These are phyloP conservation scores for Nigrospora osmanthi DNA, from an alignment of 2,329 filamentous ascomycete species.

Conservation along the genomic window DNA sequence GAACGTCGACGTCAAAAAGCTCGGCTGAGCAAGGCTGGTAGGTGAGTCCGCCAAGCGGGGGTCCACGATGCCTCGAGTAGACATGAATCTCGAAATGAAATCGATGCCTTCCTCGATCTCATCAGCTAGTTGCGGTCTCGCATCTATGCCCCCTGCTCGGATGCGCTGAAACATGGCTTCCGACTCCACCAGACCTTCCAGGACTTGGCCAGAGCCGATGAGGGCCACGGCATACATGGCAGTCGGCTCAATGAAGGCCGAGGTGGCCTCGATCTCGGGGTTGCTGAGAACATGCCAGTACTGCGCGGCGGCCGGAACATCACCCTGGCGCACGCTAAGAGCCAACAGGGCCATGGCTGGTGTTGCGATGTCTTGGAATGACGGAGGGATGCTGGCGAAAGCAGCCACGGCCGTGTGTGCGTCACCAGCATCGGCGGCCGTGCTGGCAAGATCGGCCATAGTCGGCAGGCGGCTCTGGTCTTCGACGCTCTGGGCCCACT, in stretches of 20 bases:
- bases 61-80: constrained; percentile 44
- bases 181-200: constrained; percentile 72
- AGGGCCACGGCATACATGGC: constrained; percentile 87
- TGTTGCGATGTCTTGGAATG: constrained; percentile 39
- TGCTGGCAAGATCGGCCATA: constrained; percentile 65
- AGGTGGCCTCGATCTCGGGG: constrained; percentile 49
- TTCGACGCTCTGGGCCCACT: constrained; percentile 61
- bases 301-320: constrained; percentile 66
- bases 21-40: constrained; percentile 35
- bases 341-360: constrained; percentile 78
- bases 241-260: constrained; percentile 74
- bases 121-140: constrained; percentile 53
- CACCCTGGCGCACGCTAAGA: constrained; percentile 74
- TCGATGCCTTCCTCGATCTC: constrained; percentile 84
- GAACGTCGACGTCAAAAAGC: constrained; percentile 42
- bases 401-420: constrained; percentile 59
- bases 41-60: constrained; percentile 45
- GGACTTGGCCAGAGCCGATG: constrained; percentile 75
- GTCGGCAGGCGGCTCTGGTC: constrained; percentile 50
- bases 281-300: constrained; percentile 73
- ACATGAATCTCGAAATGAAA: constrained; percentile 55
- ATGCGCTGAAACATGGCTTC: constrained; percentile 85
- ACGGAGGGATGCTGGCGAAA: constrained; percentile 49
- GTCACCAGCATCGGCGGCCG: constrained; percentile 74
- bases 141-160: constrained; percentile 47